Evolutionary conservation across 805 yeast genomes (phyloP).

Genomic region (Kodamaea neixiangensis): DNA sequence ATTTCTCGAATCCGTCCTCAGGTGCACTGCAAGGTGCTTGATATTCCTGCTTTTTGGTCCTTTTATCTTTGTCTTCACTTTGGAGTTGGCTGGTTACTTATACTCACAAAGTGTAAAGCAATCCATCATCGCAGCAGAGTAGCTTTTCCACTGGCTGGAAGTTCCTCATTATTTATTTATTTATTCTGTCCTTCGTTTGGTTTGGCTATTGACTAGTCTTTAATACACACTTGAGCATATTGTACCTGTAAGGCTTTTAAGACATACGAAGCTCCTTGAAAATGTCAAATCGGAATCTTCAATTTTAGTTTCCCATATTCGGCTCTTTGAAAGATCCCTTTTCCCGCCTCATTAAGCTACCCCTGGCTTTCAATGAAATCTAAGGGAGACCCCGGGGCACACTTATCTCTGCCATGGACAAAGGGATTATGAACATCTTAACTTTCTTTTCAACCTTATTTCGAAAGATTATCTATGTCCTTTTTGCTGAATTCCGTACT

Average conservation of each 20-base stretch:
- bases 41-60: constrained; percentile 12
- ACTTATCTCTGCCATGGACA: neutral
- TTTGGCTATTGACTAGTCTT: neutral
- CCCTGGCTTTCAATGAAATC: neutral
- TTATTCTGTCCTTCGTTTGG: neutral
- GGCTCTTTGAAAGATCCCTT: neutral
- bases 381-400: neutral
- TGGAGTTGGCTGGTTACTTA: constrained; percentile 11
- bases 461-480: neutral
- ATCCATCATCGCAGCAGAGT: neutral
- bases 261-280: neutral
- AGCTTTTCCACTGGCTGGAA: constrained; percentile 7
- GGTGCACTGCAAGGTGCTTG: constrained; percentile 9
- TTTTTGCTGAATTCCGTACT: neutral
- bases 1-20: constrained; percentile 7
- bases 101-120: constrained; percentile 10
- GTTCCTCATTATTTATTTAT: neutral
- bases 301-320: neutral
- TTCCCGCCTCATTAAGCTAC: neutral
- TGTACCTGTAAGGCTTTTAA: neutral
- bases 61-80: constrained; percentile 10
- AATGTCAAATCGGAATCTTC: neutral
- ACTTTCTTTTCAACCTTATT: neutral
- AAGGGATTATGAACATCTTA: neutral
- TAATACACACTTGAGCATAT: neutral